These are phyloP conservation scores for Saturnispora ahearnii DNA, from an alignment of 805 yeast species.

Conservation along the genomic window DNA sequence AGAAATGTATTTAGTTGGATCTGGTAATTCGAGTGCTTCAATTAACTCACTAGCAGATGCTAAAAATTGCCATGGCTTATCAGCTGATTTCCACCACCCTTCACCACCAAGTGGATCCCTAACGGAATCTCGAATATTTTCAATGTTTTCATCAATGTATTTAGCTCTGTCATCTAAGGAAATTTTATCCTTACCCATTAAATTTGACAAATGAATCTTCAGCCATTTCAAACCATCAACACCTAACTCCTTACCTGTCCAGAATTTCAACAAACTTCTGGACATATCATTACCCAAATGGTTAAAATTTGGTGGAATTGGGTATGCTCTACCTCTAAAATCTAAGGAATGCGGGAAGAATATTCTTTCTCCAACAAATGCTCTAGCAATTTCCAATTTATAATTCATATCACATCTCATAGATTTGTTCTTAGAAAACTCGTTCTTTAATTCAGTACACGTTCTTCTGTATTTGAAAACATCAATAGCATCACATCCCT, in stretches of 20 bases:
- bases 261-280: constrained; percentile 59
- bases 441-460: constrained; percentile 49
- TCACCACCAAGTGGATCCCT: constrained; percentile 48
- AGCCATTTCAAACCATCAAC: constrained; percentile 60
- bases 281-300: constrained; percentile 75
- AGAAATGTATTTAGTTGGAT: constrained; percentile 58
- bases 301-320: constrained; percentile 70
- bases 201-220: constrained; percentile 65
- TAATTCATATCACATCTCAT: constrained; percentile 91
- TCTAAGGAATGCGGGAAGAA: constrained; percentile 77
- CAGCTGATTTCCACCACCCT: constrained; percentile 66
- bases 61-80: constrained; percentile 77
- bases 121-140: constrained; percentile 48
- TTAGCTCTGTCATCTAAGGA: constrained; percentile 54
- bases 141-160: constrained; percentile 50
- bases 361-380: constrained; percentile 70
- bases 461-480: constrained; percentile 59
- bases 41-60: constrained; percentile 60
- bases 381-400: constrained; percentile 90
- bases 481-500: constrained; percentile 62
- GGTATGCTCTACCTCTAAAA: constrained; percentile 80
- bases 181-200: constrained; percentile 68
- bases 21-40: constrained; percentile 50
- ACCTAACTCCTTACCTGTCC: constrained; percentile 70
- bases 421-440: constrained; percentile 63